Evolutionary conservation across 306 rosid genomes (phyloP).

Genomic region (Malus fusca): DNA sequence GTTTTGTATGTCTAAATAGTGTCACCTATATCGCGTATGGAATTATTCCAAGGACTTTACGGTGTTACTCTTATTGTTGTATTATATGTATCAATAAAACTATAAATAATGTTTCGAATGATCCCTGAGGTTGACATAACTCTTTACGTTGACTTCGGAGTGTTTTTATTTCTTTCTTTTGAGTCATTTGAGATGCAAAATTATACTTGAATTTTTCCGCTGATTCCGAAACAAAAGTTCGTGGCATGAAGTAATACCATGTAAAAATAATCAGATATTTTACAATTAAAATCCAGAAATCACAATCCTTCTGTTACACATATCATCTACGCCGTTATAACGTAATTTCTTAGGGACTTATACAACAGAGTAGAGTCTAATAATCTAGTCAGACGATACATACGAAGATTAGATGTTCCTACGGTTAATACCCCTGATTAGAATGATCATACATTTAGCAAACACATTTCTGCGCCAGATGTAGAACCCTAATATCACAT

Average conservation of each 20-base stretch:
- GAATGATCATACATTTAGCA: slow-evolving; percentile 20
- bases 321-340: not conserved
- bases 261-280: not conserved
- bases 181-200: not conserved
- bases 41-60: not conserved
- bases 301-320: not conserved
- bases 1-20: too few species aligned
- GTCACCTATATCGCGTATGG: accelerated
- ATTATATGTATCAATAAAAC: not conserved
- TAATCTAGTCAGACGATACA: slow-evolving; percentile 16
- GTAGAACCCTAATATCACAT: slow-evolving; percentile 2
- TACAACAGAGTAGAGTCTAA: not conserved
- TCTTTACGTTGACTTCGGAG: not conserved
- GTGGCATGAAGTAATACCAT: not conserved
- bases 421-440: slow-evolving; percentile 18
- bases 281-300: not conserved
- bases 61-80: not conserved
- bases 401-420: slow-evolving; percentile 20
- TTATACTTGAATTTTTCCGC: not conserved
- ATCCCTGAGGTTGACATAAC: too few species aligned
- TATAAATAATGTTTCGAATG: too few species aligned
- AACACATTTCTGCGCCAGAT: slow-evolving; percentile 27
- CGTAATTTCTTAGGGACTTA: not conserved
- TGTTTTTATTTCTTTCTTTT: not conserved
- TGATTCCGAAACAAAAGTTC: not conserved